These are phyloP conservation scores for Aspergillus calidoustus DNA, from an alignment of 2,329 filamentous ascomycete species.

Conservation along the genomic window DNA sequence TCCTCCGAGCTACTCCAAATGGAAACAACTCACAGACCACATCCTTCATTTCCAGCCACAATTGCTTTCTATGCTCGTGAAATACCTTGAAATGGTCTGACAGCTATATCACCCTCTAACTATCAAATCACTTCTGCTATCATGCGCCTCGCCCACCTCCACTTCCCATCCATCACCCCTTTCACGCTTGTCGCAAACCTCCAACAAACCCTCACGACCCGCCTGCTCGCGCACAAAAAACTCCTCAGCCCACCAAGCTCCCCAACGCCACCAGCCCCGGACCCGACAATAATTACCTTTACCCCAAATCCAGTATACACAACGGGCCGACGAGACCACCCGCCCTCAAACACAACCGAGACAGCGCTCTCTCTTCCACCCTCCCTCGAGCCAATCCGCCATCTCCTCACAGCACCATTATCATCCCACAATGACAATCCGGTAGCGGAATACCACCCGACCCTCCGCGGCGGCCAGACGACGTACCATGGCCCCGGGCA, in stretches of 20 bases:
- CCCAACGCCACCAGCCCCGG: constrained; percentile 51
- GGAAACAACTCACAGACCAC: no score
- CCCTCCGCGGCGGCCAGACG: constrained; percentile 83
- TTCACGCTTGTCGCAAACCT: constrained; percentile 61
- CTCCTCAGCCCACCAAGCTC: constrained; percentile 35
- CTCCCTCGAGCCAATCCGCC: constrained; percentile 42
- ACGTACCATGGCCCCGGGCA: constrained; percentile 97
- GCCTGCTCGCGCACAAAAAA: constrained; percentile 66
- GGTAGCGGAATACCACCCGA: constrained; percentile 67
- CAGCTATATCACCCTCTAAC: not conserved
- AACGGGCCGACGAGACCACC: constrained; percentile 77
- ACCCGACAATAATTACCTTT: constrained; percentile 79
- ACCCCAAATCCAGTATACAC: constrained; percentile 85
- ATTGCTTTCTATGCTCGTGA: not conserved
- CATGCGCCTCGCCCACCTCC: constrained; percentile 65
- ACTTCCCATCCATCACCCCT: constrained; percentile 57
- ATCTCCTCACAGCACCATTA: constrained; percentile 33
- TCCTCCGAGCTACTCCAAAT: no score
- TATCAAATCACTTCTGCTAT: constrained; percentile 11
- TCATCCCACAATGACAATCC: constrained; percentile 31
- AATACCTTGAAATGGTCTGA: not conserved
- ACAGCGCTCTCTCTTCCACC: constrained; percentile 43
- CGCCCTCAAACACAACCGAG: constrained; percentile 44
- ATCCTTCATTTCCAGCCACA: not conserved
- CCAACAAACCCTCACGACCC: constrained; percentile 61